Evolutionary conservation across 2,329 filamentous ascomycete genomes (phyloP).

Genomic region (Colletotrichum sp.): DNA sequence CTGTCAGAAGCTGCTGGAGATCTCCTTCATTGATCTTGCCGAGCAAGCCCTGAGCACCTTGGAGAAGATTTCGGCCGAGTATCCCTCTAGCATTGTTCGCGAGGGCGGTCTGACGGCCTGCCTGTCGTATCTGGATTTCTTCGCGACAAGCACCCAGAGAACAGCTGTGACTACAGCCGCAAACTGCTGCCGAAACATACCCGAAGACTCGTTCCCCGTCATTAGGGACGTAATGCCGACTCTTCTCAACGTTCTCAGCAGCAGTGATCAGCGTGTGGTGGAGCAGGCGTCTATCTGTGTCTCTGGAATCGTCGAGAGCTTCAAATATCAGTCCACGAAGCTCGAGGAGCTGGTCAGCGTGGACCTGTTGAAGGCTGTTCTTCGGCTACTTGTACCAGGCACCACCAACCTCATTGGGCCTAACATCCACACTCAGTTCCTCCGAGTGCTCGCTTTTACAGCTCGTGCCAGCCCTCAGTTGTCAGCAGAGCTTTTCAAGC

Average conservation of each 20-base stretch:
- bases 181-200: conserved; percentile 97
- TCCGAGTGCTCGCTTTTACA: conserved; percentile 88
- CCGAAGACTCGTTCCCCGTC: conserved; percentile 89
- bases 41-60: conserved; percentile 96
- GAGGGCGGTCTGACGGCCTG: conserved; percentile 97
- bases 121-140: conserved; percentile 94
- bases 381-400: conserved; percentile 88
- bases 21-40: conserved; percentile 95
- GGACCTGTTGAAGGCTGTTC: conserved; percentile 81
- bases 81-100: conserved; percentile 91
- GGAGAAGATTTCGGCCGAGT: conserved; percentile 97
- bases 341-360: conserved; percentile 92
- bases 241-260: conserved; percentile 85
- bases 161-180: conserved; percentile 97
- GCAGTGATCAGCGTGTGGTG: conserved; percentile 94
- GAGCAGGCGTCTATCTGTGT: conserved; percentile 97
- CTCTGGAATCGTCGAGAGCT: conserved; percentile 95
- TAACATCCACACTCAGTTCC: conserved; percentile 94
- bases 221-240: conserved; percentile 97
- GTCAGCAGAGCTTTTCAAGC: conserved; percentile 89
- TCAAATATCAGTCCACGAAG: conserved; percentile 85
- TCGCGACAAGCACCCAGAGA: conserved; percentile 93
- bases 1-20: conserved; percentile 94
- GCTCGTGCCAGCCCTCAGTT: conserved; percentile 86
- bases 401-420: conserved; percentile 94